Evolutionary conservation across 768 basidiomycete species (phyloP).

Genomic region (Panellus pusillus): DNA sequence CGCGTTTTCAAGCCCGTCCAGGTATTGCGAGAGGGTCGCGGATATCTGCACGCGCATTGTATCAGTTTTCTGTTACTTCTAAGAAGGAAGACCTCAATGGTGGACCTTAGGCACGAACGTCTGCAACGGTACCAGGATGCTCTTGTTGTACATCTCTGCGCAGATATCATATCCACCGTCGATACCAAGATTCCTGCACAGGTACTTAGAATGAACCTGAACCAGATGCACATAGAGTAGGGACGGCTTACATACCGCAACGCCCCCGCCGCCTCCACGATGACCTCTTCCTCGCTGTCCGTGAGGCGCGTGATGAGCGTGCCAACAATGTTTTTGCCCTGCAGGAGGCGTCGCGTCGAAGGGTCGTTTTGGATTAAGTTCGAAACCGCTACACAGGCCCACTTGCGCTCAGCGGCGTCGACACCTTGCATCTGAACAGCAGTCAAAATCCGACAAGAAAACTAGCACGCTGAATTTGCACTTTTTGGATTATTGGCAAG

Average conservation of each 20-base stretch:
- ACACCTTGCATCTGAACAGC: conserved; percentile 64
- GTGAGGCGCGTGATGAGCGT: conserved; percentile 83
- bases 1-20: conserved; percentile 58
- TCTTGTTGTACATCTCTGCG: conserved; percentile 97
- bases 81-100: neutral
- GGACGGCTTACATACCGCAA: conserved; percentile 60
- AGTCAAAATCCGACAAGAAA: neutral
- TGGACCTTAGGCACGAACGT: conserved; percentile 77
- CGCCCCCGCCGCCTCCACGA: conserved; percentile 86
- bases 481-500: conserved; percentile 90
- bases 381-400: conserved; percentile 96
- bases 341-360: conserved; percentile 84
- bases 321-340: conserved; percentile 89
- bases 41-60: conserved; percentile 71
- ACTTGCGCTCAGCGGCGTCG: conserved; percentile 82
- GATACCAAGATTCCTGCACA: conserved; percentile 81
- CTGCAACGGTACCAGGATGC: conserved; percentile 75
- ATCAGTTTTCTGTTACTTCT: neutral
- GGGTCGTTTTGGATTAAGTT: conserved; percentile 95
- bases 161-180: conserved; percentile 96
- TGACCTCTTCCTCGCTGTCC: conserved; percentile 87
- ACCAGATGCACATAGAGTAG: too few relatives aligned
- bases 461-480: conserved; percentile 30
- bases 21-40: conserved; percentile 62
- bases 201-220: conserved; percentile 6